A percentile compares a stretch with the other conserved stretches of the same genome.
Conservation (phyloP, 768 basidiomycete species). For the Astraeus odoratus region DNA sequence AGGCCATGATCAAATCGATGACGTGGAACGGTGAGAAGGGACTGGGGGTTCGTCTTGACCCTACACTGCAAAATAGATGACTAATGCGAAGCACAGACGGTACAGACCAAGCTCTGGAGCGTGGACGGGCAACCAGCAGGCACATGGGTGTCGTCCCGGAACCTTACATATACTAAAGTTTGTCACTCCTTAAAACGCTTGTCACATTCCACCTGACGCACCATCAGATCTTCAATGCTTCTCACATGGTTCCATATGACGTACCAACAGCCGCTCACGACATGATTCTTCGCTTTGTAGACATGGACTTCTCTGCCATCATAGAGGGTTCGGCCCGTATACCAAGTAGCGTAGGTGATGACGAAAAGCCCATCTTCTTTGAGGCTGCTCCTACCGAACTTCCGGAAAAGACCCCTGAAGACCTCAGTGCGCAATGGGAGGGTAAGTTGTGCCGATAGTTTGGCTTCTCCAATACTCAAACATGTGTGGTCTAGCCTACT, state of each 20-base stretch:
- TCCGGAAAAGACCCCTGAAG: slow-evolving; percentile 57
- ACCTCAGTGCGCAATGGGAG: slow-evolving; percentile 88
- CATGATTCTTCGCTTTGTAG: slow-evolving; percentile 98
- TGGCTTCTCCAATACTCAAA: background rate
- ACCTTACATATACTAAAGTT: slow-evolving; percentile 87
- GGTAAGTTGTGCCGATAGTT: slow-evolving; percentile 38
- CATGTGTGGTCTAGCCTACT: slow-evolving; percentile 63
- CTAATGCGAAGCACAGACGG: too few species aligned
- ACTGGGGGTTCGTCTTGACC: slow-evolving; percentile 66
- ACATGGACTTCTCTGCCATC: slow-evolving; percentile 77
- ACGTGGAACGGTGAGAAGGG: slow-evolving; percentile 84
- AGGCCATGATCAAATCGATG: slow-evolving; percentile 76
- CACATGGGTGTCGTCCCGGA: slow-evolving; percentile 84
- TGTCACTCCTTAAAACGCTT: slow-evolving; percentile 17
- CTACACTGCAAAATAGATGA: too few species aligned
- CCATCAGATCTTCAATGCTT: slow-evolving; percentile 77
- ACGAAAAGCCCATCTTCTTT: slow-evolving; percentile 57
- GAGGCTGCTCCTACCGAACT: slow-evolving; percentile 33
- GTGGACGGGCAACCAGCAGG: slow-evolving; percentile 77
- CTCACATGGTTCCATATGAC: slow-evolving; percentile 94
- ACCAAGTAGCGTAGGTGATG: slow-evolving; percentile 71
- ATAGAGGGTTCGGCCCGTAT: slow-evolving; percentile 75
- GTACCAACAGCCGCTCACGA: slow-evolving; percentile 85
- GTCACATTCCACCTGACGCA: background rate
- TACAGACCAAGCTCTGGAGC: slow-evolving; percentile 65